Conservation (phyloP, 1,139 yeast genomes). For the Taiozyma sp. region DNA sequence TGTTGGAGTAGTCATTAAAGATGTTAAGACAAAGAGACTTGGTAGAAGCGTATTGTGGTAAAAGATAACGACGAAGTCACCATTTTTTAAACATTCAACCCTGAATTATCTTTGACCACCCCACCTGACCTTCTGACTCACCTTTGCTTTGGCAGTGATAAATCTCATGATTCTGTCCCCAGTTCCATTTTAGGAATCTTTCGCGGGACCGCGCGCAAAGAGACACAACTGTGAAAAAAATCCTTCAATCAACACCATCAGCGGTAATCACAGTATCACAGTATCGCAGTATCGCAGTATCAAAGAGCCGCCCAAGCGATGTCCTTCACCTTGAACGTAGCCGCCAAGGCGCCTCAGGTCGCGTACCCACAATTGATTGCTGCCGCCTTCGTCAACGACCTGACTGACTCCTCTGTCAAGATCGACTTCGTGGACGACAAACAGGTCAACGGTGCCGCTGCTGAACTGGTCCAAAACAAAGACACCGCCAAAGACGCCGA, state of each 20-base stretch:
- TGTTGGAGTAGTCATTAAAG: no score
- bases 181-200: background rate
- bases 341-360: constrained; percentile 80
- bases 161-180: background rate
- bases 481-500: constrained; percentile 29
- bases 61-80: no score
- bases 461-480: constrained; percentile 14
- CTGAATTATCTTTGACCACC: no score
- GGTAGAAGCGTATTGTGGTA: no score
- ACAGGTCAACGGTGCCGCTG: constrained; percentile 32
- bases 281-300: no score
- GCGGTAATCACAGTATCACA: no score
- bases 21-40: no score
- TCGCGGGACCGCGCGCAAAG: background rate
- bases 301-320: constrained; percentile 3
- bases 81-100: no score
- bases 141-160: no score
- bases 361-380: constrained; percentile 83
- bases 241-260: background rate
- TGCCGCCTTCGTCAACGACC: constrained; percentile 63
- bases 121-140: no score
- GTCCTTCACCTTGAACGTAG: constrained; percentile 49
- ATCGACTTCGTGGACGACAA: constrained; percentile 67
- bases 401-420: constrained; percentile 47
- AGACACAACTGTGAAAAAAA: background rate